Percentiles rank a stretch among this genome's conserved stretches.
phyloP scores from a whole-genome alignment of 805 yeast species.

The Yarrowia porcina region DNA sequence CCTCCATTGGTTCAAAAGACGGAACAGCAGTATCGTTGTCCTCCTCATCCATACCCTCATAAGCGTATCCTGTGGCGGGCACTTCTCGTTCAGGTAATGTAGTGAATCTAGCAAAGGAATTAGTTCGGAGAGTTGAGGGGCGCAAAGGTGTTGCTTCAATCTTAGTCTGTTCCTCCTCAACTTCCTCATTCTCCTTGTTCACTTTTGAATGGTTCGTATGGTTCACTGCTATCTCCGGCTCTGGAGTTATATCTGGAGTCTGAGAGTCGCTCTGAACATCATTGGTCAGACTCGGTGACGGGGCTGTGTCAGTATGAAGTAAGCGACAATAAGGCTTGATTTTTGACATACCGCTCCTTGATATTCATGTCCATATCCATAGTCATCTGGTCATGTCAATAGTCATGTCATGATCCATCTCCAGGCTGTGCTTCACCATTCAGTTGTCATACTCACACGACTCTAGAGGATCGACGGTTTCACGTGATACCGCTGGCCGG shows the following conservation, averaged over 20 bases:
- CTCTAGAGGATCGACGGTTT: background rate
- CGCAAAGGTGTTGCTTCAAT: background rate
- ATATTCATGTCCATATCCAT: too few relatives aligned
- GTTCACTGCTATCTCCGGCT: background rate
- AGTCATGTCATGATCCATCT: too few relatives aligned
- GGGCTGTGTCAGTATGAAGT: constrained; percentile 5
- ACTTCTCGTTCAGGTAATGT: background rate
- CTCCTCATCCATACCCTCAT: background rate
- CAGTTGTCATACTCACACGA: background rate
- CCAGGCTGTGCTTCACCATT: background rate
- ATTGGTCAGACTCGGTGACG: background rate
- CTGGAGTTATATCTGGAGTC: background rate
- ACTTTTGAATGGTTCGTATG: background rate
- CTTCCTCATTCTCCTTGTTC: background rate
- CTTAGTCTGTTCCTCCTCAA: background rate
- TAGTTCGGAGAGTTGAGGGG: background rate
- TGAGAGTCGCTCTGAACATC: background rate
- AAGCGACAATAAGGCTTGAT: too few relatives aligned
- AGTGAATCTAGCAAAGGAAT: constrained; percentile 8
- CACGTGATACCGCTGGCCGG: constrained; percentile 1
- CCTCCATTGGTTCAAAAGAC: constrained; percentile 1
- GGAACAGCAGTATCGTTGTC: background rate
- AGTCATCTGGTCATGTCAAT: too few relatives aligned
- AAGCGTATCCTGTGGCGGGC: background rate
- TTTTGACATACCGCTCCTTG: too few relatives aligned